A percentile compares a stretch with the other conserved stretches of the same genome.
phyloP scores from a whole-genome alignment of 169 alveolate genomes.

The Plasmodium cynomolgi region DNA sequence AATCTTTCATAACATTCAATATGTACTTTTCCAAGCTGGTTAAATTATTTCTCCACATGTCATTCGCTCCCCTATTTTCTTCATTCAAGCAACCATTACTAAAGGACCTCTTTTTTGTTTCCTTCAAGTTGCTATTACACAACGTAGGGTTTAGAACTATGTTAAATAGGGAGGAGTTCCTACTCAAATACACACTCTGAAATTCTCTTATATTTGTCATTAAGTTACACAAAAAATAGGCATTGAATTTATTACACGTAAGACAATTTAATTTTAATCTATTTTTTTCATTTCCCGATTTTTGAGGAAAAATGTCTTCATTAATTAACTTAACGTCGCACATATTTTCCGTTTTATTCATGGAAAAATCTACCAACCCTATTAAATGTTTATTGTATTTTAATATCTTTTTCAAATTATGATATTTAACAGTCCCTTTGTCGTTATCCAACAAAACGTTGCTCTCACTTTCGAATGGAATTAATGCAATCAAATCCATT shows the following conservation, averaged over 20 bases:
- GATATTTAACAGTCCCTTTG: constrained; percentile 41
- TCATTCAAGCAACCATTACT: neutral
- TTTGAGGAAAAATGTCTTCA: constrained; percentile 41
- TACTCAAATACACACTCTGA: constrained; percentile 59
- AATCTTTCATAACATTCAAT: constrained; percentile 11
- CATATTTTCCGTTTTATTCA: constrained; percentile 47
- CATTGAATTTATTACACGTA: constrained; percentile 54
- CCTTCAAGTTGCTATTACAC: neutral
- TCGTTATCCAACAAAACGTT: neutral
- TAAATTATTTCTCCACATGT: neutral
- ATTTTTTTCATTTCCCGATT: constrained; percentile 7
- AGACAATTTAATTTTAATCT: constrained; percentile 47
- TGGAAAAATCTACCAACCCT: constrained; percentile 58
- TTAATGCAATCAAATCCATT: constrained; percentile 56
- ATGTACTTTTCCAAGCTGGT: constrained; percentile 17
- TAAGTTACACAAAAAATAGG: constrained; percentile 40
- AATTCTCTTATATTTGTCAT: constrained; percentile 74
- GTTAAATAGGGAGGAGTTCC: constrained; percentile 31
- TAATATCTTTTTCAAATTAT: constrained; percentile 40
- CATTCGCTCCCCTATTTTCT: neutral
- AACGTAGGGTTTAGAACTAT: constrained; percentile 32
- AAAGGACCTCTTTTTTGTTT: neutral
- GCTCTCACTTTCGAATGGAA: constrained; percentile 41
- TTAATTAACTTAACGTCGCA: constrained; percentile 61
- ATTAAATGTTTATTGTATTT: constrained; percentile 47